Evolutionary conservation across 805 yeast genomes (phyloP).

Genomic region (Sungouiella thailandica): DNA sequence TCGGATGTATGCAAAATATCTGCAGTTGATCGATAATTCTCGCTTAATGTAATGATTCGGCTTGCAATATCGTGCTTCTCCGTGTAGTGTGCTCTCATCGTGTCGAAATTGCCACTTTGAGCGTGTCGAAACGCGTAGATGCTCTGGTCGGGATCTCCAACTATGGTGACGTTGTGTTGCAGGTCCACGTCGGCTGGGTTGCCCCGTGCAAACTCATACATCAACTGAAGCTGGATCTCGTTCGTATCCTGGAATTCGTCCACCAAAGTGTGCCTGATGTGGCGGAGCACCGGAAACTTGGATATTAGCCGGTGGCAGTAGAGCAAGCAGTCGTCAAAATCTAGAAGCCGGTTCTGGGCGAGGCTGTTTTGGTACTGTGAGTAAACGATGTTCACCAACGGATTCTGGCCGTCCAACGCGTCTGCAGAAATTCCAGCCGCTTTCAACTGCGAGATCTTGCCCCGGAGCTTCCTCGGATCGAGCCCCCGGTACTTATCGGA

Average conservation of each 20-base stretch:
- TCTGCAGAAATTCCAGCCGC: constrained; percentile 45
- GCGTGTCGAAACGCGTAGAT: constrained; percentile 89
- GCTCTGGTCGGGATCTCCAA: constrained; percentile 96
- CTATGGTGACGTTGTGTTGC: constrained; percentile 67
- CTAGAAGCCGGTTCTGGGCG: constrained; percentile 43
- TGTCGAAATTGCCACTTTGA: constrained; percentile 56
- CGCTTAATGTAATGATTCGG: constrained; percentile 44
- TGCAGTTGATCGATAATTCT: constrained; percentile 79
- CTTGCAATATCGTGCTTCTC: constrained; percentile 14
- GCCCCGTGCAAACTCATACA: constrained; percentile 42
- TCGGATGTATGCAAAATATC: constrained; percentile 64
- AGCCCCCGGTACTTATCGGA: constrained; percentile 25
- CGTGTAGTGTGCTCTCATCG: constrained; percentile 43
- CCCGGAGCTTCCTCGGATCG: constrained; percentile 37
- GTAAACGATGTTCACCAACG: constrained; percentile 35
- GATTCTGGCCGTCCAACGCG: constrained; percentile 19
- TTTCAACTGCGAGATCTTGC: constrained; percentile 53
- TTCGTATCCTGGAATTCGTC: constrained; percentile 97
- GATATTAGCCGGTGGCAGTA: constrained; percentile 47
- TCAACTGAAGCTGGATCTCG: constrained; percentile 64
- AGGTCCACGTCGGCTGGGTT: constrained; percentile 23
- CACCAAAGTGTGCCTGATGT: constrained; percentile 67
- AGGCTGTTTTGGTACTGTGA: constrained; percentile 49
- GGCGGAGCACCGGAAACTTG: constrained; percentile 40
- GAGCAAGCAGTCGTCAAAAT: constrained; percentile 80